Percentiles rank a stretch among this genome's conserved stretches.
phyloP scores from a whole-genome alignment of 768 basidiomycete genomes.

The Lactarius evosmus region DNA sequence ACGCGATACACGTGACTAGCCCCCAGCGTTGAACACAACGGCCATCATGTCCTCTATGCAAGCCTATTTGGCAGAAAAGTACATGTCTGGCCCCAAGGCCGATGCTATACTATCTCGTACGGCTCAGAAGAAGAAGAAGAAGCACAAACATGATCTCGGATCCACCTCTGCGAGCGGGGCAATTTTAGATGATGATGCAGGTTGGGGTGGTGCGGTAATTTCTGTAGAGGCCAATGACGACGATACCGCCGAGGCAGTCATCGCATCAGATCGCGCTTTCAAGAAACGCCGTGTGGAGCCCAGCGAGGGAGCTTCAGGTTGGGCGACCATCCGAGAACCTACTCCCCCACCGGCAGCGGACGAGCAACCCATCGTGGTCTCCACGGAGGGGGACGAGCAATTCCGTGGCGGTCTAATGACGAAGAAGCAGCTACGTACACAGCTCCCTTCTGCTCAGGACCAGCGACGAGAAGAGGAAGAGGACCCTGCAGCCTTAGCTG shows the following conservation, averaged over 20 bases:
- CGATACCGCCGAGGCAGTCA: constrained; percentile 57
- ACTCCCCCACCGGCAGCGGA: constrained; percentile 58
- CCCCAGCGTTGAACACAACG: not conserved
- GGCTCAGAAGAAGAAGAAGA: constrained; percentile 69
- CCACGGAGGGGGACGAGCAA: constrained; percentile 37
- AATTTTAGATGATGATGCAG: constrained; percentile 63
- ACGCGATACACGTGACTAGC: not conserved
- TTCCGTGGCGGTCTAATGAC: constrained; percentile 78
- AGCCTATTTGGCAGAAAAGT: constrained; percentile 83
- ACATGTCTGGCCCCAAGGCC: constrained; percentile 96
- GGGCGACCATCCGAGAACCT: constrained; percentile 61
- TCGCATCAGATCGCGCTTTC: constrained; percentile 74
- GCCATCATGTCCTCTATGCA: constrained; percentile 46
- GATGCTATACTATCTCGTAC: constrained; percentile 84
- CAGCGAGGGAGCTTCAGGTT: constrained; percentile 48
- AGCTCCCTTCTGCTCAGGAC: constrained; percentile 43
- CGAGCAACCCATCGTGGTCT: constrained; percentile 62
- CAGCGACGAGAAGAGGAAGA: constrained; percentile 38
- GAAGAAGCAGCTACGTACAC: constrained; percentile 69
- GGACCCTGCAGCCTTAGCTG: constrained; percentile 52
- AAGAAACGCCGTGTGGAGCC: constrained; percentile 64
- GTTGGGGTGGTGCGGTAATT: constrained; percentile 53
- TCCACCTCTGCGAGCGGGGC: constrained; percentile 31
- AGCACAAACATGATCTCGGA: constrained; percentile 51
- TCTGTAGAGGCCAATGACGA: constrained; percentile 55